A percentile compares a stretch with the other conserved stretches of the same genome.
Evolutionary conservation across 345 rosid species (phyloP).

Genomic region (Ceriops decandra): DNA sequence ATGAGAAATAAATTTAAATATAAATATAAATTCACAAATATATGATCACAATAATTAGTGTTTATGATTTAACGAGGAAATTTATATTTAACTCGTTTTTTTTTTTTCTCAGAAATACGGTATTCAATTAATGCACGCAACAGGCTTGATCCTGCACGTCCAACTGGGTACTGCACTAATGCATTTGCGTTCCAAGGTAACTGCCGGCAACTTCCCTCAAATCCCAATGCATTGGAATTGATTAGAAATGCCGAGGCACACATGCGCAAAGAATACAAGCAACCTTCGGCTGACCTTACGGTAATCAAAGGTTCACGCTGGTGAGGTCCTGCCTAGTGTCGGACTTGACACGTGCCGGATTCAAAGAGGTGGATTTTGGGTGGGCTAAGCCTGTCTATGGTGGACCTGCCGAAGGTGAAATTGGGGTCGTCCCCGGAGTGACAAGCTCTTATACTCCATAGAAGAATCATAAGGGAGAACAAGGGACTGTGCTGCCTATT

Average conservation of each 20-base stretch:
- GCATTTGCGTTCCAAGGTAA: background rate
- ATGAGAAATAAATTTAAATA: background rate
- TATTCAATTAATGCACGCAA: no score
- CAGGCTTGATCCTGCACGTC: background rate
- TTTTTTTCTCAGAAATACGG: no score
- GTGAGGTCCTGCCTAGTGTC: slow-evolving; percentile 16
- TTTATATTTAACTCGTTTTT: no score
- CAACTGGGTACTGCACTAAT: slow-evolving; percentile 14
- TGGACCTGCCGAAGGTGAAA: no score
- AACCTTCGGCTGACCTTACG: slow-evolving; percentile 18
- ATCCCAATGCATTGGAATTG: slow-evolving; percentile 4
- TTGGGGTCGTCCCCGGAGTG: no score
- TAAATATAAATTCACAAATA: no score
- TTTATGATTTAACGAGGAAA: no score
- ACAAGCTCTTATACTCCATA: no score
- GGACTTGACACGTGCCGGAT: background rate
- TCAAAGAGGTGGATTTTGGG: slow-evolving; percentile 21
- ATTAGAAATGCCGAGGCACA: slow-evolving; percentile 20
- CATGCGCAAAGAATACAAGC: slow-evolving; percentile 22
- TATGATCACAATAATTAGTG: no score
- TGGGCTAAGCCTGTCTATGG: slow-evolving; percentile 13
- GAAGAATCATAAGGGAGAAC: no score
- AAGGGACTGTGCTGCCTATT: no score
- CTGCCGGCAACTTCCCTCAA: no score
- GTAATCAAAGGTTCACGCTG: slow-evolving; percentile 14